These are phyloP conservation scores for Davidsoniella virescens DNA, from an alignment of 2,329 filamentous ascomycete species.

Conservation along the genomic window DNA sequence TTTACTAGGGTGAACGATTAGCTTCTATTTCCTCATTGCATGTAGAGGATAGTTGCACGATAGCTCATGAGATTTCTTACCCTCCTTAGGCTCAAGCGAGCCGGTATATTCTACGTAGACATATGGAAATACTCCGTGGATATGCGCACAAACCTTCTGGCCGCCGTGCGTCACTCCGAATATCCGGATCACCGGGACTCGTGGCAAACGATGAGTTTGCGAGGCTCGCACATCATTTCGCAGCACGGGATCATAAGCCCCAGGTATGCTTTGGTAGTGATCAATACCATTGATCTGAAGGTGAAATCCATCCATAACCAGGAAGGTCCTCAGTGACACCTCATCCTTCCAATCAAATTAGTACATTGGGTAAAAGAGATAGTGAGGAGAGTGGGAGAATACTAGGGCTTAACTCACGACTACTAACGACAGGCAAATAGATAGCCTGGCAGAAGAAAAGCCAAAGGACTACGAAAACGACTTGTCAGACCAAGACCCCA, in stretches of 20 bases:
- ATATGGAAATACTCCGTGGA: slow-evolving; percentile 92
- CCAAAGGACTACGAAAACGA: too few relatives aligned
- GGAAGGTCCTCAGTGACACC: neutral
- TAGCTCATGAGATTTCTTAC: slow-evolving; percentile 28
- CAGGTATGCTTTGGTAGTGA: slow-evolving; percentile 70
- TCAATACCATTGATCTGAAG: slow-evolving; percentile 93
- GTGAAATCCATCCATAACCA: slow-evolving; percentile 41
- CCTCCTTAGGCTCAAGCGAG: slow-evolving; percentile 46
- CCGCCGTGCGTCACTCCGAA: slow-evolving; percentile 91
- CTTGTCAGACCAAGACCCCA: too few relatives aligned
- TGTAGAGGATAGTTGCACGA: too few relatives aligned
- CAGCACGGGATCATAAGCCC: slow-evolving; percentile 65
- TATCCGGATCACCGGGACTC: slow-evolving; percentile 71
- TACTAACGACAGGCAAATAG: too few relatives aligned
- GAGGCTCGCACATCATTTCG: slow-evolving; percentile 45
- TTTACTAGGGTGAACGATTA: slow-evolving; percentile 35
- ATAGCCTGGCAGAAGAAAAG: too few relatives aligned
- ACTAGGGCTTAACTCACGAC: neutral
- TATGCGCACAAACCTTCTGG: slow-evolving; percentile 88
- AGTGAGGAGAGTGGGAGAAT: neutral
- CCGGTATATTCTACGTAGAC: slow-evolving; percentile 80
- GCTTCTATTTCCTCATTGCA: neutral
- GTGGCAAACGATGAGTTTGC: slow-evolving; percentile 46
- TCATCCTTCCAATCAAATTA: neutral
- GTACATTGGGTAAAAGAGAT: neutral